Evolutionary conservation across 2,329 filamentous ascomycete species (phyloP).

Genomic region (Colletotrichum cereale): DNA sequence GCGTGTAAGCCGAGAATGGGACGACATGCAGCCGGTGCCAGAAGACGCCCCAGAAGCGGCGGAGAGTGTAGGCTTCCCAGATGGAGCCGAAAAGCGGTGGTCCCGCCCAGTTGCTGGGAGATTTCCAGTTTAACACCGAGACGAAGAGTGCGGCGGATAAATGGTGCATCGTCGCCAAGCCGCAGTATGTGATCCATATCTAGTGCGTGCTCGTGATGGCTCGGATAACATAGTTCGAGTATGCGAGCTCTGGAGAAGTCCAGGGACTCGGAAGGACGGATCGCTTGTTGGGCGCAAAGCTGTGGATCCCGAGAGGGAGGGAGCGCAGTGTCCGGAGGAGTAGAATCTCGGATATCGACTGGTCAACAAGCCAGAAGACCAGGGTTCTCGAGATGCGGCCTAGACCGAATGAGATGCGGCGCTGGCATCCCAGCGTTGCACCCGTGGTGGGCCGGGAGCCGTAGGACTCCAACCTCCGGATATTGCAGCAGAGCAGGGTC

Average conservation of each 20-base stretch:
- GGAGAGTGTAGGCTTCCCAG: conserved; percentile 10
- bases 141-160: conserved; percentile 10
- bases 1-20: conserved; percentile 6
- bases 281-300: not conserved
- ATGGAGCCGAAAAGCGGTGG: conserved; percentile 15
- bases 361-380: not conserved
- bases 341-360: not conserved
- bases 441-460: not conserved
- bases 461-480: not conserved
- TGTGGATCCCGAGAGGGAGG: not conserved
- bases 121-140: conserved; percentile 5
- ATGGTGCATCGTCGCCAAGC: not conserved
- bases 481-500: not conserved
- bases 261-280: not conserved
- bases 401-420: not conserved
- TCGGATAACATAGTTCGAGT: not conserved
- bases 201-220: not conserved
- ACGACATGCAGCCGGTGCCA: conserved; percentile 11
- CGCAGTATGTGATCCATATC: not conserved
- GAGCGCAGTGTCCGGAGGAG: not conserved
- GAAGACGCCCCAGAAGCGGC: conserved; percentile 20
- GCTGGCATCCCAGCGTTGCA: not conserved
- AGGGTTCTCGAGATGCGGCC: not conserved
- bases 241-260: not conserved
- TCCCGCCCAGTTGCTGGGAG: conserved; percentile 1